Percentiles rank a stretch among this genome's conserved stretches.
Conservation (phyloP, 192 early-diverging fungal species). For the Haplosporangium gracile region DNA sequence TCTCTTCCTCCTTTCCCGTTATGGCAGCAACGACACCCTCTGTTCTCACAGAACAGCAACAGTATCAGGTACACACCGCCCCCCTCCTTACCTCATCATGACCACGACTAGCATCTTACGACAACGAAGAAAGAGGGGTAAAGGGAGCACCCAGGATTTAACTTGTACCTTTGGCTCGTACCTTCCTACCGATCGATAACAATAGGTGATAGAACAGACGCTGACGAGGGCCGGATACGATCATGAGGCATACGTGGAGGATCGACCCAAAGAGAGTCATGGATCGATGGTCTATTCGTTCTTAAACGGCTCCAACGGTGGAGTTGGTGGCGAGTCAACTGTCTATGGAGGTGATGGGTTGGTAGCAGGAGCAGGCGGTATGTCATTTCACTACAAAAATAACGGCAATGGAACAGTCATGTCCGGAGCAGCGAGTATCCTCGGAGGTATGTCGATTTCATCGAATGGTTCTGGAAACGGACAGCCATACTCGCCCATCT, state of each 20-base stretch:
- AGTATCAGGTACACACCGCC: constrained; percentile 22
- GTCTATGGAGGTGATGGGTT: constrained; percentile 6
- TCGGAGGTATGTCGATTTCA: not conserved
- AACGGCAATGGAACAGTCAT: not conserved
- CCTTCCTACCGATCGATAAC: not conserved
- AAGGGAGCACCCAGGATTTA: not conserved
- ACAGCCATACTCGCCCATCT: constrained; percentile 11
- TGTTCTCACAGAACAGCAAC: constrained; percentile 22
- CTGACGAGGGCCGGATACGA: constrained; percentile 42
- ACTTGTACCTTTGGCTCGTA: not conserved
- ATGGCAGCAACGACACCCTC: constrained; percentile 10
- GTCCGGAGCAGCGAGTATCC: not conserved
- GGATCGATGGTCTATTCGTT: constrained; percentile 30
- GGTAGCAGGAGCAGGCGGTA: not conserved
- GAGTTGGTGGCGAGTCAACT: not conserved
- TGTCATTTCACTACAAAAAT: not conserved
- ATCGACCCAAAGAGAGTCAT: constrained; percentile 23
- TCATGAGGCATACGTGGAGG: constrained; percentile 39
- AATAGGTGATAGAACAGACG: constrained; percentile 30
- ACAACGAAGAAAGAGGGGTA: not conserved
- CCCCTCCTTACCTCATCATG: too few species aligned
- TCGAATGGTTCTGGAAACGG: not conserved
- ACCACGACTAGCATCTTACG: not conserved
- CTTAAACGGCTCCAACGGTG: constrained; percentile 4
- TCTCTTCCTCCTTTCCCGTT: not conserved